phyloP scores from a whole-genome alignment of 768 basidiomycete genomes.

The Leccinum subtestaceum region DNA sequence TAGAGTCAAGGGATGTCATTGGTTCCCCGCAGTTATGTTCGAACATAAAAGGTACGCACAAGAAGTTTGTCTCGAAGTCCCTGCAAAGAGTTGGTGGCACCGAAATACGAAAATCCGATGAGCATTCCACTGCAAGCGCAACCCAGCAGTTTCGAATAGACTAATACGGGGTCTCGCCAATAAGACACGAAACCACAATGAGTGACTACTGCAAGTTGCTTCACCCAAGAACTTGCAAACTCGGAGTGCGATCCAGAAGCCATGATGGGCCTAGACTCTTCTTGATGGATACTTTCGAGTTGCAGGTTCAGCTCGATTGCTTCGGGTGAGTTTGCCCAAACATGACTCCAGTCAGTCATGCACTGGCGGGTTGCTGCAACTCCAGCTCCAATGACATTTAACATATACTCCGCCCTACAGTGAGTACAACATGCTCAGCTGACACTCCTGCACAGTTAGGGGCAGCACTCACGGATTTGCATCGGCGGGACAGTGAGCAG shows the following conservation, averaged over 20 bases:
- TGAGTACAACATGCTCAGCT: not conserved
- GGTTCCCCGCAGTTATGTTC: not conserved
- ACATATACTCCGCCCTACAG: constrained; percentile 44
- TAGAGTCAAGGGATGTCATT: not conserved
- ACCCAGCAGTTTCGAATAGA: constrained; percentile 35
- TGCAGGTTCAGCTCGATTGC: constrained; percentile 36
- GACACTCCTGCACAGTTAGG: not conserved
- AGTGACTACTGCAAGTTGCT: constrained; percentile 34
- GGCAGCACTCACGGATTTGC: constrained; percentile 24
- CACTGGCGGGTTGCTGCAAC: constrained; percentile 38
- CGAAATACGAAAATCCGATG: constrained; percentile 45
- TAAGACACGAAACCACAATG: constrained; percentile 32
- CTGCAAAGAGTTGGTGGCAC: constrained; percentile 34
- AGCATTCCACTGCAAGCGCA: constrained; percentile 33
- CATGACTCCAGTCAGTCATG: constrained; percentile 46
- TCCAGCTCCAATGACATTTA: constrained; percentile 58
- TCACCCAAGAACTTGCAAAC: constrained; percentile 40
- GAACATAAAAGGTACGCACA: constrained; percentile 20
- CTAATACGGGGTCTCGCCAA: constrained; percentile 42
- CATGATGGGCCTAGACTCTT: constrained; percentile 23
- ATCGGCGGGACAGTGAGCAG: constrained; percentile 12
- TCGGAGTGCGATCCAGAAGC: constrained; percentile 25
- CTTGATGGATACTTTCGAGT: constrained; percentile 45
- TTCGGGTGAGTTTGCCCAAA: constrained; percentile 47
- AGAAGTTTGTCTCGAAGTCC: constrained; percentile 45